phyloP scores from a whole-genome alignment of 2,329 filamentous ascomycete species.

The Magnaporthiopsis incrustans region DNA sequence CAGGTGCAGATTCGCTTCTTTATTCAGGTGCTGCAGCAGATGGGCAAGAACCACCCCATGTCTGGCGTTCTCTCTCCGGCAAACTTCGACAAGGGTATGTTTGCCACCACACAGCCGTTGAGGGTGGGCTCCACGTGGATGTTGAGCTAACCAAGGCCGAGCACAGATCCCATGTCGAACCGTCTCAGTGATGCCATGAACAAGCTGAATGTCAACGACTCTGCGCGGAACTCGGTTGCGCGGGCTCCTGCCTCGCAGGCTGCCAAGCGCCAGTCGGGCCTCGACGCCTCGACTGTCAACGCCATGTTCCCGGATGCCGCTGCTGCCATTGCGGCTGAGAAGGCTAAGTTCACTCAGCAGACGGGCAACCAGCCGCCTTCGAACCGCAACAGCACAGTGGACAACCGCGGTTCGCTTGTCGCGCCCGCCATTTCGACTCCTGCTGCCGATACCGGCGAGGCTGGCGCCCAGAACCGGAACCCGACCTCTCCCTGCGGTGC shows the following conservation, averaged over 20 bases:
- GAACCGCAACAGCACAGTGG: constrained; percentile 84
- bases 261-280: constrained; percentile 86
- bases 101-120: neutral
- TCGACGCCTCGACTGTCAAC: constrained; percentile 89
- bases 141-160: neutral
- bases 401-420: constrained; percentile 65
- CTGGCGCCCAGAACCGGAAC: constrained; percentile 33
- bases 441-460: constrained; percentile 32
- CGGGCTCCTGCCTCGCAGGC: constrained; percentile 71
- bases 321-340: constrained; percentile 96
- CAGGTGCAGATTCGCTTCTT: constrained; percentile 99
- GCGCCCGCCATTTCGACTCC: constrained; percentile 37
- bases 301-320: constrained; percentile 99
- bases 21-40: constrained; percentile 96
- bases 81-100: constrained; percentile 88
- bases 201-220: constrained; percentile 74
- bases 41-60: constrained; percentile 98
- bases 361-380: constrained; percentile 84
- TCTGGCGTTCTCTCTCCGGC: constrained; percentile 89
- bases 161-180: constrained; percentile 87
- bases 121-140: too few species aligned
- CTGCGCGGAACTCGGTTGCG: constrained; percentile 76
- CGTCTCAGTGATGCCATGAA: constrained; percentile 94
- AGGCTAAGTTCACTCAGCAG: constrained; percentile 93
- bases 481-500: constrained; percentile 76